These are phyloP conservation scores for Moricandia moricandioides DNA, from an alignment of 345 rosid genomes.

Conservation along the genomic window DNA sequence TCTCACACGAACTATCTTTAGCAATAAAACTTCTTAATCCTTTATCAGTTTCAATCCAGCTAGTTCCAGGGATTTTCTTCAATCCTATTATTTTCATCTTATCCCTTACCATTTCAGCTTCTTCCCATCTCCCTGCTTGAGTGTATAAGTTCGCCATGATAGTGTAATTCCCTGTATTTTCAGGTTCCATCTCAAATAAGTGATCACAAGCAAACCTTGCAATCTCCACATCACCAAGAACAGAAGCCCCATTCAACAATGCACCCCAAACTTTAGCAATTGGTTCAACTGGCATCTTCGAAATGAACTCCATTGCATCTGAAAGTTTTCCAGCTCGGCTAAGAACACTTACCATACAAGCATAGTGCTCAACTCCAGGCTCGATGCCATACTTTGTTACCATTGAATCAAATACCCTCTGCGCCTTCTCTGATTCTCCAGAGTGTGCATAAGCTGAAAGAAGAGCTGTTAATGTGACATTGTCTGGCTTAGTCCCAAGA, in stretches of 20 bases:
- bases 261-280: conserved; percentile 85
- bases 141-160: conserved; percentile 79
- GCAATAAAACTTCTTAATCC: conserved; percentile 49
- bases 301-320: conserved; percentile 67
- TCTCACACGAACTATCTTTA: conserved; percentile 45
- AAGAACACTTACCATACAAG: conserved; percentile 75
- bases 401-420: conserved; percentile 59
- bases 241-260: conserved; percentile 74
- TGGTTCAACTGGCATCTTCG: conserved; percentile 66
- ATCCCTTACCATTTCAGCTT: conserved; percentile 67
- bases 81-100: conserved; percentile 56
- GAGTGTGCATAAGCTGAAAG: conserved; percentile 78
- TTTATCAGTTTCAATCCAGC: conserved; percentile 62
- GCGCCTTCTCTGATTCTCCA: conserved; percentile 59
- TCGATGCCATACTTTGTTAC: conserved; percentile 39
- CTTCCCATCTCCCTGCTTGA: conserved; percentile 79
- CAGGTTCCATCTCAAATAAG: conserved; percentile 71
- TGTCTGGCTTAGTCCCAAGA: conserved; percentile 57
- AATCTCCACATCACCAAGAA: conserved; percentile 63
- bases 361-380: conserved; percentile 76
- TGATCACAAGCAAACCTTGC: conserved; percentile 57
- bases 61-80: conserved; percentile 72
- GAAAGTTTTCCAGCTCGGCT: conserved; percentile 72
- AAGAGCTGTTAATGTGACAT: conserved; percentile 69
- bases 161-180: conserved; percentile 68